A percentile compares a stretch with the other conserved stretches of the same genome.
Evolutionary conservation across 352 stramenopile species (phyloP).

Genomic region (Pythium myriotylum): DNA sequence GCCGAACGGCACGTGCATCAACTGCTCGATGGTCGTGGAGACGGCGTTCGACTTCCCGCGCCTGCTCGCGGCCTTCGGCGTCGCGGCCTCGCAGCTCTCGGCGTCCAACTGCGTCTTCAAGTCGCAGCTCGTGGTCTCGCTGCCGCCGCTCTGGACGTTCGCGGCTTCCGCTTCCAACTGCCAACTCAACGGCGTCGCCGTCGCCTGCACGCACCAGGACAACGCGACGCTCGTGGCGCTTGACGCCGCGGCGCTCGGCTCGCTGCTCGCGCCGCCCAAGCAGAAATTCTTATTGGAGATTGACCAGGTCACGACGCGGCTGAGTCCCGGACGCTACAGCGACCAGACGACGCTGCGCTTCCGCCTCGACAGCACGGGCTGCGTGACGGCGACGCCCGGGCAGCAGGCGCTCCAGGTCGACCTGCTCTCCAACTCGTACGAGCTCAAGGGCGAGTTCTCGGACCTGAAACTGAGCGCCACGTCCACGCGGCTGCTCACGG

Average conservation of each 20-base stretch:
- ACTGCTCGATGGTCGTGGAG: slow-evolving; percentile 60
- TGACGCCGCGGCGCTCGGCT: slow-evolving; percentile 33
- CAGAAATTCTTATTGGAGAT: slow-evolving; percentile 54
- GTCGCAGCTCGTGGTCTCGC: slow-evolving; percentile 46
- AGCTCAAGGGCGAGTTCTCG: slow-evolving; percentile 58
- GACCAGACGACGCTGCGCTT: slow-evolving; percentile 56
- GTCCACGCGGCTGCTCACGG: slow-evolving; percentile 47
- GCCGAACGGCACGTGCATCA: slow-evolving; percentile 69
- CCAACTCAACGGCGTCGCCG: slow-evolving; percentile 42
- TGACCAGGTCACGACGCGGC: slow-evolving; percentile 62
- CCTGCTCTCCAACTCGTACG: slow-evolving; percentile 54
- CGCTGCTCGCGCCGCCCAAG: slow-evolving; percentile 37
- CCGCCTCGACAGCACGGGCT: slow-evolving; percentile 60
- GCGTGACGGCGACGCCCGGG: slow-evolving; percentile 24
- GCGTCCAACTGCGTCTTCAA: slow-evolving; percentile 48
- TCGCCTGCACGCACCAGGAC: slow-evolving; percentile 49
- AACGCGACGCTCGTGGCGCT: slow-evolving; percentile 63
- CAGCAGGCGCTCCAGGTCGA: slow-evolving; percentile 66
- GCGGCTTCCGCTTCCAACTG: slow-evolving; percentile 8
- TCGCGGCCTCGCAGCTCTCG: slow-evolving; percentile 44
- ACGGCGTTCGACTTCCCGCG: slow-evolving; percentile 76
- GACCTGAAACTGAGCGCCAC: slow-evolving; percentile 54
- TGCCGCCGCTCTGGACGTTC: slow-evolving; percentile 56
- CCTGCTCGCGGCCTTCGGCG: slow-evolving; percentile 65
- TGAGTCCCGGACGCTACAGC: slow-evolving; percentile 56